Evolutionary conservation across 2,329 filamentous ascomycete genomes (phyloP), one percentile per base, ranked within the genome.

Genomic region (Aurifilum marmelostoma): DNA sequence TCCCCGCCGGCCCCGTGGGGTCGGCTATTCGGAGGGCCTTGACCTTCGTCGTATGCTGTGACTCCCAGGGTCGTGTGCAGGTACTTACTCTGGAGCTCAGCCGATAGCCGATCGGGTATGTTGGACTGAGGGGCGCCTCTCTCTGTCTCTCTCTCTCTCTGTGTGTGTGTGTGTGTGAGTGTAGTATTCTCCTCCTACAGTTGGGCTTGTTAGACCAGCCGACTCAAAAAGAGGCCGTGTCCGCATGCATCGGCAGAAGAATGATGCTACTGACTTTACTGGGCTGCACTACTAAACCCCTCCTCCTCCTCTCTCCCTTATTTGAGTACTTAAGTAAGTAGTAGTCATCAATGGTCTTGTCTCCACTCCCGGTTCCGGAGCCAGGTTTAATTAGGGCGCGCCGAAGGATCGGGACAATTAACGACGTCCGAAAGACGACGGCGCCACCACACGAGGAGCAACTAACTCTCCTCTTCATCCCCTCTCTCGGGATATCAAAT

Each of bases 51-150:
- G 7, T 59, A 59, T 21, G 34, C 34, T n/a, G n/a, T n/a, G n/a
- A n/a, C n/a, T n/a, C n/a, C n/a, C n/a, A n/a, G n/a, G n/a, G n/a
- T n/a, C n/a, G n/a, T n/a, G n/a, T n/a, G n/a, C n/a, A n/a, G n/a
- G 52, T 56, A 29, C 24, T 29, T 29, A n/a, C n/a, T 29, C 2
- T 29, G 7, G 5, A 12, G n/a, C 11, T 56, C 32, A 56, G 18
- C 52, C 52, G 52, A 56, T 11, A 59, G 56, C 56, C 56, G 56
- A 37, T 59, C 56, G 56, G 56, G 32, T 56, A 32, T 32, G 14
- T 21, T 54, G n/a, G n/a, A n/a, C n/a, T n/a, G n/a, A n/a, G n/a
- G n/a, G n/a, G n/a, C n/a, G n/a, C n/a, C n/a, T n/a, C 34, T 4
- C 34, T 34, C 34, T 34, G 8, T 34, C 34, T 34, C 34, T 34